Conservation (phyloP, 2,329 filamentous ascomycete species). For the Venturiaceae sp. region DNA sequence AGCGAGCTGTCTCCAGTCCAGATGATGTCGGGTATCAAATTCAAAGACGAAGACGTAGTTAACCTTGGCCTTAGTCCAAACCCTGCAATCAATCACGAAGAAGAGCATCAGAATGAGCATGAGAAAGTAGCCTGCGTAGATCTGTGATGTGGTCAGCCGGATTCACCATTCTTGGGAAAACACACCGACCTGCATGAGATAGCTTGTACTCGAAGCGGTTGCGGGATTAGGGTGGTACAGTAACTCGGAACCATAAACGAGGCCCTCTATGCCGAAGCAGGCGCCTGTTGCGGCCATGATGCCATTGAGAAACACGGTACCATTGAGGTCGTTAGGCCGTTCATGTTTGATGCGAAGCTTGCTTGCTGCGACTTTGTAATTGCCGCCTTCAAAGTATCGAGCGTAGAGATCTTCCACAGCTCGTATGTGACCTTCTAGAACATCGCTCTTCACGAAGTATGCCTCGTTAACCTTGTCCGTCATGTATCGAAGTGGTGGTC, state of each 20-base stretch:
- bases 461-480: constrained; percentile 83
- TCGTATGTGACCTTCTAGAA: constrained; percentile 70
- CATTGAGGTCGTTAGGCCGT: constrained; percentile 49
- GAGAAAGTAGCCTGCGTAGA: constrained; percentile 89
- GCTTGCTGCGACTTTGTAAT: constrained; percentile 80
- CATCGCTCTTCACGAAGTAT: constrained; percentile 84
- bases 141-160: constrained; percentile 35
- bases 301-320: constrained; percentile 50
- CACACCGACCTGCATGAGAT: constrained; percentile 50
- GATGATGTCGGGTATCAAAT: constrained; percentile 73
- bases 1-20: constrained; percentile 83
- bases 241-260: constrained; percentile 27
- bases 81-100: constrained; percentile 76
- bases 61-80: constrained; percentile 78
- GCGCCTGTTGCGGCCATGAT: constrained; percentile 29
- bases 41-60: constrained; percentile 98
- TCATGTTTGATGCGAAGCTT: constrained; percentile 69
- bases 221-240: constrained; percentile 16
- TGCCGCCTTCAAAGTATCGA: constrained; percentile 86
- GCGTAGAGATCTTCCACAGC: constrained; percentile 86
- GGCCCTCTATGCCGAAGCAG: constrained; percentile 33
- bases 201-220: constrained; percentile 26
- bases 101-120: constrained; percentile 68
- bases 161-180: not conserved
- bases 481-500: constrained; percentile 72